These are phyloP conservation scores for Starmera quercuum DNA, from an alignment of 805 yeast genomes.

Conservation along the genomic window DNA sequence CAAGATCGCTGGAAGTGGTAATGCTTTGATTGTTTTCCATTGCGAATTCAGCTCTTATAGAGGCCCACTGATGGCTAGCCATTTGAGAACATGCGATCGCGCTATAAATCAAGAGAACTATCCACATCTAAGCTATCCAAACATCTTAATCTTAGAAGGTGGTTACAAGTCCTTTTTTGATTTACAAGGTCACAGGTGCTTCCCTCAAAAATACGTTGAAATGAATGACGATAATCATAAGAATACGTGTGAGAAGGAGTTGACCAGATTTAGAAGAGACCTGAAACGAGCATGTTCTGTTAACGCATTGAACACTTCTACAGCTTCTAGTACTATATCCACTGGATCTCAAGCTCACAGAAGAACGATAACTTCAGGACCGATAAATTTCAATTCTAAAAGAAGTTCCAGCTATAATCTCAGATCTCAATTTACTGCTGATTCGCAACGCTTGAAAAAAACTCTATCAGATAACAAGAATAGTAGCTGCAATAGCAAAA, in stretches of 20 bases:
- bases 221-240: conserved; percentile 65
- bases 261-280: conserved; percentile 43
- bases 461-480: background rate
- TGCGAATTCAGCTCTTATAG: conserved; percentile 91
- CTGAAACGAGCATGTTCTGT: conserved; percentile 31
- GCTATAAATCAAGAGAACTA: conserved; percentile 62
- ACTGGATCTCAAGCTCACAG: conserved; percentile 9
- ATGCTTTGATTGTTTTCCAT: conserved; percentile 69
- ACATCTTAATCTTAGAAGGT: conserved; percentile 80
- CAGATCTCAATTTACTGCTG: too few species aligned
- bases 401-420: conserved; percentile 7
- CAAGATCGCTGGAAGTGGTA: conserved; percentile 7
- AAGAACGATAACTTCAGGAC: conserved; percentile 16
- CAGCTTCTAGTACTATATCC: conserved; percentile 1
- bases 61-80: conserved; percentile 91
- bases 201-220: conserved; percentile 73
- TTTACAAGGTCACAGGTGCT: conserved; percentile 48
- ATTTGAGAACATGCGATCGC: conserved; percentile 79
- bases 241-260: conserved; percentile 45
- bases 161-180: conserved; percentile 82
- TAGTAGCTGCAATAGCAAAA: background rate
- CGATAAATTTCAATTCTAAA: conserved; percentile 14
- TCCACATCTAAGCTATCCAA: conserved; percentile 82
- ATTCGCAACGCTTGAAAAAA: too few species aligned
- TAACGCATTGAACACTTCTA: conserved; percentile 13